Base-by-base conservation (phyloP, 1,139 yeast genomes). In the Yamadazyma siamensis region DNA sequence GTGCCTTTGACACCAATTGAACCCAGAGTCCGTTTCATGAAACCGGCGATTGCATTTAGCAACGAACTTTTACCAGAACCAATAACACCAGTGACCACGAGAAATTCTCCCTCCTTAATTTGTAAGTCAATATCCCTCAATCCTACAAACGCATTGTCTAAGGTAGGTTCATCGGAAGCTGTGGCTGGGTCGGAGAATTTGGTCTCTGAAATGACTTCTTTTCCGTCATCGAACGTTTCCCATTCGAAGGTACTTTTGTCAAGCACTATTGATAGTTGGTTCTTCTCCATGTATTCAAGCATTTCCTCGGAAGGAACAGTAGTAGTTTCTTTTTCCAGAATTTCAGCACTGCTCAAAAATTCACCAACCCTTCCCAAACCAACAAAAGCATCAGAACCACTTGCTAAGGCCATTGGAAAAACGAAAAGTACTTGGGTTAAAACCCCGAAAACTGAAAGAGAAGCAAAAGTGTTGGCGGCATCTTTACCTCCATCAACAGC, bases 381-480 rank as follows among this genome's bases (percentile, higher is more conserved):
- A 27, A 82, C 66, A 43, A 70, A 63, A 12, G 86, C 88, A 56
- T 85, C 94, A 2, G 79, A 71, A 35, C 78, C 81, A 34, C 77
- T 60, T 15, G 87, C 80, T 33, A 81, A 58, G 41, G 85, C 81
- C 62, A 85, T 64, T 13, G 95, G 96, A 28, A 85, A 60, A 47
- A 86, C 60, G 49, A 86, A 66, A 11, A 72, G 64, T 32, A 63
- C 70, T 35, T 61, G 65, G 4, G 77, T 51, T 46, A 74, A 62
- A 19, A 77, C 71, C 47, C 79, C 79, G 62, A 87, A 88, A 33
- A 85, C 66, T 0, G 94, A 72, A 33, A 89, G 62, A 9, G 95
- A 81, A 1, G 96, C 75, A 50, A 88, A 88, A n/a, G 87, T 76
- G 20, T 72, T 60, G 5, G 88, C 89, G 2, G 94, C 80, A 37